Evolutionary conservation across 345 rosid species (phyloP).

Genomic region (Lepidium sativum): DNA sequence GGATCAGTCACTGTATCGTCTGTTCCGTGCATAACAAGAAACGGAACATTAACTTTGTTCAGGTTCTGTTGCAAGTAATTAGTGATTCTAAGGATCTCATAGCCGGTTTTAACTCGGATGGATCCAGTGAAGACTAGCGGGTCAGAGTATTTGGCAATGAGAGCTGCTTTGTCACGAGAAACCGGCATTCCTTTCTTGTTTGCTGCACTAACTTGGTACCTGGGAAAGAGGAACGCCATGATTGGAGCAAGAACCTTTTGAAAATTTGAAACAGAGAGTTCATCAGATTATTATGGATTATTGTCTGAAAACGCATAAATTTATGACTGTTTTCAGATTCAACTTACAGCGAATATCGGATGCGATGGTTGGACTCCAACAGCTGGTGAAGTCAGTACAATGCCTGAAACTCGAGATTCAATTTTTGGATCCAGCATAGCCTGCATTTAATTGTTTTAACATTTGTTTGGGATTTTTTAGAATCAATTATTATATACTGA

Average conservation of each 20-base stretch:
- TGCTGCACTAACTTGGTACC: slow-evolving; percentile 65
- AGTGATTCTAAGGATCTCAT: slow-evolving; percentile 76
- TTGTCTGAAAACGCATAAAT: not conserved
- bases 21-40: slow-evolving; percentile 83
- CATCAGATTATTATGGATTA: not conserved
- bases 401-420: slow-evolving; percentile 50
- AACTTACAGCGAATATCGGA: slow-evolving; percentile 62
- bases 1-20: slow-evolving; percentile 84
- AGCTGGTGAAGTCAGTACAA: slow-evolving; percentile 88
- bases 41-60: slow-evolving; percentile 55
- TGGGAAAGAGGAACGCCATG: slow-evolving; percentile 58
- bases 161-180: slow-evolving; percentile 81
- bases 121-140: slow-evolving; percentile 87
- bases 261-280: not conserved
- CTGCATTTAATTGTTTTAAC: slow-evolving; percentile 25
- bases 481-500: no score
- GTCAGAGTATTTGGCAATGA: slow-evolving; percentile 75
- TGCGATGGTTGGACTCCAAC: slow-evolving; percentile 93
- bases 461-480: not conserved
- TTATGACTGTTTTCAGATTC: not conserved
- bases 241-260: slow-evolving; percentile 72
- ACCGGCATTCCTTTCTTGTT: slow-evolving; percentile 83
- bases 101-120: slow-evolving; percentile 75
- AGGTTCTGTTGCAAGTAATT: slow-evolving; percentile 59
- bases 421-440: slow-evolving; percentile 62